Evolutionary conservation across 192 early-diverging fungal species (phyloP), one percentile per base, ranked within the genome.

Genomic region (Entomortierella lignicola): DNA sequence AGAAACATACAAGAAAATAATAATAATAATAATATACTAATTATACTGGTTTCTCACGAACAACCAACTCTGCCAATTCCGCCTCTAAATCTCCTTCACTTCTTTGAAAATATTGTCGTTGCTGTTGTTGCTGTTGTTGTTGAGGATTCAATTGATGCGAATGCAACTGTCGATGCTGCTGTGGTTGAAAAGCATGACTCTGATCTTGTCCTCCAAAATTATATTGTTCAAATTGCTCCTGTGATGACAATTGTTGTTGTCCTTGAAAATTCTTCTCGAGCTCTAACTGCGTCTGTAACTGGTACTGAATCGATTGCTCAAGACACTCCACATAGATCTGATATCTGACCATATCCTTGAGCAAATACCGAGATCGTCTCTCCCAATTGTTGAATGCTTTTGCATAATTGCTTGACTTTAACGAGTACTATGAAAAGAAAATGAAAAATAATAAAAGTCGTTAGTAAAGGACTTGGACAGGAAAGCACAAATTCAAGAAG

Each of bases 281-380:
- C 50, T 63, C 26, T 3, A 48, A 8, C 55, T 42, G 43, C n/a
- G 32, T 41, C 43, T 37, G 42, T n/a, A 48, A 29, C 31, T 72
- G 62, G 48, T 43, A 65, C 11, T 63, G 61, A 10, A 72, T 52
- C 34, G 89, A 87, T 31, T 89, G 89, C 71, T 92, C 89, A 71
- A 94, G 68, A 27, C 85, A 86, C 60, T 94, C 91, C 12, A 89
- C 88, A 60, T 94, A 94, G 66, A 90, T 92, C 69, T 92, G 91
- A 62, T 93, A 91, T 69, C 93, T 94, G 81, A 94, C 90, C 70
- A 93, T 91, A 83, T 94, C 93, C 77, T 92, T 88, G 42, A 94
- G 69, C 31, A 94, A 79, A 72, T 92, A 89, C 66, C 91, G 89
- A 13, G 91, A 91, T 74, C 90, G 90, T 59, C 87, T 84, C 82